phyloP scores from a whole-genome alignment of 1,284 basidiomycete species.

The Veloboletus limbatus region DNA sequence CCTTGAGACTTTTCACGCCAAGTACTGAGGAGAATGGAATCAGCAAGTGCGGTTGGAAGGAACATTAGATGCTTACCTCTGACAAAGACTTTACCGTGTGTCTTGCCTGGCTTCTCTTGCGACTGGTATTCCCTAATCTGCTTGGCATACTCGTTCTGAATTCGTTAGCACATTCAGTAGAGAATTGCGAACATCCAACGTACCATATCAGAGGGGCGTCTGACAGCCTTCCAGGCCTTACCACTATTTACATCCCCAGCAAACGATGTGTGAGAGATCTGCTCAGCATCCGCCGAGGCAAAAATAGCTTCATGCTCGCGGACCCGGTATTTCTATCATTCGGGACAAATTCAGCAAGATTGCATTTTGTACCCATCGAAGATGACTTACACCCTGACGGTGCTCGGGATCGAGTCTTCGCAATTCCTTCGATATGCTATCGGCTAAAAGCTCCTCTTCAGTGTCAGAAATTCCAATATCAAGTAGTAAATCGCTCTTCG shows the following conservation, averaged over 20 bases:
- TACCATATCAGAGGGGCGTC: slow-evolving; percentile 92
- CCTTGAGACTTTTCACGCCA: slow-evolving; percentile 65
- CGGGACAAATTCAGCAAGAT: slow-evolving; percentile 4
- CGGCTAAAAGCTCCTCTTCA: slow-evolving; percentile 54
- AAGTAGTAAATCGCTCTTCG: slow-evolving; percentile 38
- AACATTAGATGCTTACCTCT: slow-evolving; percentile 53
- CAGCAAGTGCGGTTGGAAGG: background rate
- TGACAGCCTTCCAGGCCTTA: slow-evolving; percentile 85
- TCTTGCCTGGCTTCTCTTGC: slow-evolving; percentile 74
- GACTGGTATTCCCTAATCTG: slow-evolving; percentile 81
- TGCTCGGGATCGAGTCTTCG: slow-evolving; percentile 50
- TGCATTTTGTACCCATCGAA: background rate
- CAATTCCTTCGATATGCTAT: slow-evolving; percentile 68
- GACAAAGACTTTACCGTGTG: slow-evolving; percentile 91
- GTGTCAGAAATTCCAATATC: slow-evolving; percentile 40
- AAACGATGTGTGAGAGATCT: slow-evolving; percentile 61
- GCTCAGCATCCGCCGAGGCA: slow-evolving; percentile 70
- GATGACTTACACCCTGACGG: slow-evolving; percentile 46
- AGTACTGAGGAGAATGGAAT: slow-evolving; percentile 53
- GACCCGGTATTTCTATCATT: slow-evolving; percentile 53
- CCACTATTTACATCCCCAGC: slow-evolving; percentile 81
- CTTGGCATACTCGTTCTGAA: slow-evolving; percentile 87
- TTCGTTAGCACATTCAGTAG: background rate
- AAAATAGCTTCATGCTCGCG: slow-evolving; percentile 78
- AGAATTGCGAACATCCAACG: slow-evolving; percentile 22